phyloP scores from a whole-genome alignment of 768 basidiomycete genomes.

The Lyophyllum semitale region DNA sequence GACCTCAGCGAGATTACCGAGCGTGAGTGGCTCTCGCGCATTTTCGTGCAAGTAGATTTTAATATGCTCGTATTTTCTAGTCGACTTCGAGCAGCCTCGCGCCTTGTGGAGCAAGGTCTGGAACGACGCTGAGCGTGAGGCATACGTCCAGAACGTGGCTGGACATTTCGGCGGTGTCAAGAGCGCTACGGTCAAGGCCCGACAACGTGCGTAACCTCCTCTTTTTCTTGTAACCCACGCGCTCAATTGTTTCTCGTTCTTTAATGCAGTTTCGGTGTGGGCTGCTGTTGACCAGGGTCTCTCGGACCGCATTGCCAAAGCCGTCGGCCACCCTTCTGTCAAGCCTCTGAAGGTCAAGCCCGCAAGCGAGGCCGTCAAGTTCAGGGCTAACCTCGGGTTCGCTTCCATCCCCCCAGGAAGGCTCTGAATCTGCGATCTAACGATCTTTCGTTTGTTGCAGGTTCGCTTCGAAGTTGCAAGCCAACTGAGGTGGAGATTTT shows the following conservation, averaged over 20 bases:
- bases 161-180: conserved; percentile 65
- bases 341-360: conserved; percentile 62
- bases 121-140: conserved; percentile 57
- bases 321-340: conserved; percentile 60
- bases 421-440: conserved; percentile 13
- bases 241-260: neutral
- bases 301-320: conserved; percentile 77
- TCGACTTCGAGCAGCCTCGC: conserved; percentile 86
- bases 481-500: neutral
- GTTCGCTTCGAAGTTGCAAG: neutral
- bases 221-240: neutral
- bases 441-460: conserved; percentile 6
- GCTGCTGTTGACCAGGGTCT: conserved; percentile 76
- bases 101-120: conserved; percentile 70
- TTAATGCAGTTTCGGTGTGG: conserved; percentile 67
- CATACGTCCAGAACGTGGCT: conserved; percentile 68
- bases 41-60: no score
- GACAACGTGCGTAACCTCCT: conserved; percentile 58
- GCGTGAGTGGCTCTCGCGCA: conserved; percentile 46
- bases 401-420: conserved; percentile 11
- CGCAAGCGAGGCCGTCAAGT: conserved; percentile 57
- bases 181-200: conserved; percentile 57
- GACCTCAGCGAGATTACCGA: conserved; percentile 79
- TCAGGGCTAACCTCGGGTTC: conserved; percentile 44
- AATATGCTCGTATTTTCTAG: conserved; percentile 32